Evolutionary conservation across 2,329 filamentous ascomycete species (phyloP), one percentile per base, ranked within the genome.

Genomic region (Metarhizium anisopliae): DNA sequence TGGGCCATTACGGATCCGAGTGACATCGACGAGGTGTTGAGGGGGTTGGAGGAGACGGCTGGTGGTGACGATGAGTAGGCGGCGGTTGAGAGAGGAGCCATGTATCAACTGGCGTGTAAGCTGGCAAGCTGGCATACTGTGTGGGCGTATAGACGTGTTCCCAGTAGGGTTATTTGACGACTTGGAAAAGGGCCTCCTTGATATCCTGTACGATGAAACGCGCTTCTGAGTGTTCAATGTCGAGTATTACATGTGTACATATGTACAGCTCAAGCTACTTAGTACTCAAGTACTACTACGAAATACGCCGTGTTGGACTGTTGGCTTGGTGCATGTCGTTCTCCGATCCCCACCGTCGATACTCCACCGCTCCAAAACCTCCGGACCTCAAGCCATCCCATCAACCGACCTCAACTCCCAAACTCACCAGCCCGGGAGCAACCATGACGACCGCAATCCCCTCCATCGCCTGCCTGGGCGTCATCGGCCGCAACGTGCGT

Each of bases 401-500:
- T 30, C 42, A 6, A 30, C 45, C 20, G 13, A 30, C 6, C 45
- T 49, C 45, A 20, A 14, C 6, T 25, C 13, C 11, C 20, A 29
- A 49, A 8, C 45, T 30, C 20, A 13, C 11, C 35, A 47, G 6
- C 32, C 20, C 35, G 16, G 20, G 20, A 25, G 29, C 8, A 51
- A 50, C 58, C 63, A 85, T 84, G 81, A 79, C 82, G 63, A 77
- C 79, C 61, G 74, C 81, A 56, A 81, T 84, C 65, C 87, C 93
- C 35, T 90, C 87, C 40, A 94, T 97, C 72, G 92, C 90, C 71
- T 96, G 92, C 69, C 85, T 99, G 64, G 92, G 91, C 71, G 80
- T 97, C 53, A 95, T 99, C 65, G 93, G 94, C 63, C 91, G 94
- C 74, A 88, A 95, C 72, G 92, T 95, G 79, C 64, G 79, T 69